Conservation (phyloP, 306 rosid species). For the Bauhinia variegata region DNA sequence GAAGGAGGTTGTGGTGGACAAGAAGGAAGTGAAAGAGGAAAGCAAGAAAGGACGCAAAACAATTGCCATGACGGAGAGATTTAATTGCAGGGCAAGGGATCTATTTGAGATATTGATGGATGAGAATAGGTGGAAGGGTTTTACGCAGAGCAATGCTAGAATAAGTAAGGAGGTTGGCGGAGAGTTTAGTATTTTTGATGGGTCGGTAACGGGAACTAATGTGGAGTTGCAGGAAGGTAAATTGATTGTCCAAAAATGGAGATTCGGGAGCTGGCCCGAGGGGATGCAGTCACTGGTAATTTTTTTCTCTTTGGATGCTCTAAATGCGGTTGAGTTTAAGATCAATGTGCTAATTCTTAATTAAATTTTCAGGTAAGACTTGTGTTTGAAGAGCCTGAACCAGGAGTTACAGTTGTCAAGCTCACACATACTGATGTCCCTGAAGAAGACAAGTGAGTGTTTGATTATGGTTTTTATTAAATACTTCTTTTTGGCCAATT, state of each 20-base stretch:
- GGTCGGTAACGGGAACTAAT: constrained; percentile 80
- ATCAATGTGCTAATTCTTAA: neutral
- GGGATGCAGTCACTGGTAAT: constrained; percentile 71
- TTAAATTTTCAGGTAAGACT: constrained; percentile 71
- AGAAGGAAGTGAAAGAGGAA: constrained; percentile 44
- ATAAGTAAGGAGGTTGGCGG: constrained; percentile 93
- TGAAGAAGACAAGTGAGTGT: constrained; percentile 82
- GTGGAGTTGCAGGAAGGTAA: constrained; percentile 83
- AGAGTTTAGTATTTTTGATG: constrained; percentile 80
- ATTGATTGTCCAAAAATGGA: constrained; percentile 85
- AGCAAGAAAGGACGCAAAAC: constrained; percentile 67
- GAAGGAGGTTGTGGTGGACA: constrained; percentile 37
- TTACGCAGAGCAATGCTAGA: constrained; percentile 86
- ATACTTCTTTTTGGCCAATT: neutral
- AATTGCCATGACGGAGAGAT: constrained; percentile 80
- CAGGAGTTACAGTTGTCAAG: constrained; percentile 76
- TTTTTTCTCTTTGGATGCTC: neutral
- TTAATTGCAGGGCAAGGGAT: constrained; percentile 76
- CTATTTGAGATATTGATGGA: constrained; percentile 92
- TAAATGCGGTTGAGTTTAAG: neutral
- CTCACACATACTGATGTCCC: constrained; percentile 83
- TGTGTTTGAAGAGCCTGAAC: constrained; percentile 80
- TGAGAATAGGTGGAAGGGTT: constrained; percentile 97
- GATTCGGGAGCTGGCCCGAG: constrained; percentile 90
- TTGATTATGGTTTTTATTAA: neutral